Percentiles rank a stretch among this genome's conserved stretches.
These are phyloP conservation scores for Phytophthora ohioensis DNA, from an alignment of 352 stramenopile species.

Conservation along the genomic window DNA sequence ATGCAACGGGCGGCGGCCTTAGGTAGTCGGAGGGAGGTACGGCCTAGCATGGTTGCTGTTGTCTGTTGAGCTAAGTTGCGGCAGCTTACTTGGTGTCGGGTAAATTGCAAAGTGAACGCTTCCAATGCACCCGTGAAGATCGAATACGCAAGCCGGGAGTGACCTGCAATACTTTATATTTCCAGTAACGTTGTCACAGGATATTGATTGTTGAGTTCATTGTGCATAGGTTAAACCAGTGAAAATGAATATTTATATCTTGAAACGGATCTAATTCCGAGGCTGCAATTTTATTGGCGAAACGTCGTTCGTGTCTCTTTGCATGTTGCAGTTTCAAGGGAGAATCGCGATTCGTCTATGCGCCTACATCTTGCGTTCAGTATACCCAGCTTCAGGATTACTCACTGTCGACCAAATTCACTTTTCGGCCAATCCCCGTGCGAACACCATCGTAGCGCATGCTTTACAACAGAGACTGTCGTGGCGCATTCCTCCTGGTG, in stretches of 20 bases:
- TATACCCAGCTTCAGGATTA: constrained; percentile 25
- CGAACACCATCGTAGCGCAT: too few species aligned
- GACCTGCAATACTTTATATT: neutral
- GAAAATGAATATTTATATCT: neutral
- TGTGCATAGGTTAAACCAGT: neutral
- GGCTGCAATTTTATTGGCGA: constrained; percentile 11
- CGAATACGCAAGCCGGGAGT: constrained; percentile 23
- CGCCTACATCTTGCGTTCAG: constrained; percentile 19
- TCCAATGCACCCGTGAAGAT: constrained; percentile 16
- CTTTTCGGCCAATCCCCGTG: neutral
- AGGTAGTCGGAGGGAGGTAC: constrained; percentile 36
- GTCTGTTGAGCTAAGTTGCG: neutral
- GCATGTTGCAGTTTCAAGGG: constrained; percentile 47
- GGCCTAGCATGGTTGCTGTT: constrained; percentile 41
- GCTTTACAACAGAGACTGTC: too few species aligned
- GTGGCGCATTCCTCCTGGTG: neutral
- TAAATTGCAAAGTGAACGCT: constrained; percentile 40
- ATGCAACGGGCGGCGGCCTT: constrained; percentile 41
- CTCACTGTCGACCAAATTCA: constrained; percentile 12
- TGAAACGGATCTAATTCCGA: neutral
- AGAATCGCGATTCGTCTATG: constrained; percentile 10
- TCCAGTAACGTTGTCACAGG: neutral
- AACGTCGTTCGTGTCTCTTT: constrained; percentile 51
- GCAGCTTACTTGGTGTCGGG: constrained; percentile 8
- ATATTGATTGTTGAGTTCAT: neutral